Percentiles rank a stretch among this genome's conserved stretches.
These are phyloP conservation scores for Tagetes patula DNA, from an alignment of 129 eudicot genomes.

Conservation along the genomic window DNA sequence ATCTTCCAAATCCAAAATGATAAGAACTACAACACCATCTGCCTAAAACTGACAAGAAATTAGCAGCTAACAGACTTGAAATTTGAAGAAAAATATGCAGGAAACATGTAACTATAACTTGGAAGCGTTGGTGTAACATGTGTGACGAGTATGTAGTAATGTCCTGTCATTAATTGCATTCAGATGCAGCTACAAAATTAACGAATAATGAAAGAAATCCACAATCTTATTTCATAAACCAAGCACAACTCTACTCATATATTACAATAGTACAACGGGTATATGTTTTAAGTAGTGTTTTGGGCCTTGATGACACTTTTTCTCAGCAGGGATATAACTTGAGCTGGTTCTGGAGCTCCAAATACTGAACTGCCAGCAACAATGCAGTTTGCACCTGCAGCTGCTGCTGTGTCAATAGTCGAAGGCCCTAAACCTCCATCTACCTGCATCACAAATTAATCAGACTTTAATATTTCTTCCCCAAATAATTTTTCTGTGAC, in stretches of 20 bases:
- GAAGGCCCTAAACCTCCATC: conserved; percentile 99
- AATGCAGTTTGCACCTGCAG: conserved; percentile 95
- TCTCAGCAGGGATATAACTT: conserved; percentile 66
- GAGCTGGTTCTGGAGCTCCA: conserved; percentile 84
- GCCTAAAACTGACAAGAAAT: background rate
- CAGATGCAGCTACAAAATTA: conserved; percentile 10
- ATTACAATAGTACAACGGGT: conserved; percentile 17
- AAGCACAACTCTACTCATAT: conserved; percentile 8
- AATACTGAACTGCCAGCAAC: conserved; percentile 97
- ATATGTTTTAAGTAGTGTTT: conserved; percentile 3
- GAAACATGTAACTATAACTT: background rate
- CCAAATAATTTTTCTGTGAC: background rate
- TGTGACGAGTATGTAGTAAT: background rate
- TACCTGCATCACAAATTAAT: conserved; percentile 48
- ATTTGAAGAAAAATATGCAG: background rate
- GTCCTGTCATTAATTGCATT: background rate
- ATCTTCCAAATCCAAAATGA: background rate
- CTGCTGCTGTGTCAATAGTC: conserved; percentile 77
- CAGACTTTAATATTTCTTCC: background rate
- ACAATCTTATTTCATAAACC: background rate
- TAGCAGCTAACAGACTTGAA: background rate
- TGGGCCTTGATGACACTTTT: conserved; percentile 55
- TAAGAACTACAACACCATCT: background rate
- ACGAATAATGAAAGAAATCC: conserved; percentile 2
- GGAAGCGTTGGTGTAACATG: background rate